A percentile compares a stretch with the other conserved stretches of the same genome.
Conservation (phyloP, 83 land plant species). For the Isoetes engelmannii region DNA sequence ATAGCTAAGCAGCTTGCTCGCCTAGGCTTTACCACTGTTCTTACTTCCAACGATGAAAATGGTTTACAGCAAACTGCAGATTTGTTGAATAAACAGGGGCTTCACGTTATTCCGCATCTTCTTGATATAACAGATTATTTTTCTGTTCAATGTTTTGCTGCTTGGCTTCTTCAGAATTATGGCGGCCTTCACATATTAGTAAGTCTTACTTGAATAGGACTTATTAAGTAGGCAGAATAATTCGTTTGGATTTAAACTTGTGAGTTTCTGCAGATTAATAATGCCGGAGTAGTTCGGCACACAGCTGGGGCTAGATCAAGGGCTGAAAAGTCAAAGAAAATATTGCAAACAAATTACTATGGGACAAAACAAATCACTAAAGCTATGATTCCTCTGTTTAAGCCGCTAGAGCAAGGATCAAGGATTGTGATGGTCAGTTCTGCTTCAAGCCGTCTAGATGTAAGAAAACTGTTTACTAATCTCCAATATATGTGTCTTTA, state of each 20-base stretch:
- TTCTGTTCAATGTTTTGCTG: constrained; percentile 33
- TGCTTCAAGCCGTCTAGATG: no score
- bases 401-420: no score
- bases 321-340: constrained; percentile 42
- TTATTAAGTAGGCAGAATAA: background rate
- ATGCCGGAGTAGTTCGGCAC: constrained; percentile 56
- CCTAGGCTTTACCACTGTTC: constrained; percentile 46
- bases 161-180: constrained; percentile 20
- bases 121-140: constrained; percentile 34
- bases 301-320: constrained; percentile 38
- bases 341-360: constrained; percentile 46
- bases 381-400: constrained; percentile 47
- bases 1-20: constrained; percentile 42
- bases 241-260: background rate
- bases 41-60: constrained; percentile 39
- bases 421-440: no score
- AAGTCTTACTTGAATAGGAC: no score
- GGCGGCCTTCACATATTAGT: constrained; percentile 47
- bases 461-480: no score
- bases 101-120: constrained; percentile 30
- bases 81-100: constrained; percentile 16
- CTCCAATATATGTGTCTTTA: no score
- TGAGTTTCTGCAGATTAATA: constrained; percentile 46
- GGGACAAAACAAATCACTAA: constrained; percentile 50
- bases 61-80: constrained; percentile 33